These are phyloP conservation scores for Xylaria sp. DNA, from an alignment of 2,329 filamentous ascomycete species.

Conservation along the genomic window DNA sequence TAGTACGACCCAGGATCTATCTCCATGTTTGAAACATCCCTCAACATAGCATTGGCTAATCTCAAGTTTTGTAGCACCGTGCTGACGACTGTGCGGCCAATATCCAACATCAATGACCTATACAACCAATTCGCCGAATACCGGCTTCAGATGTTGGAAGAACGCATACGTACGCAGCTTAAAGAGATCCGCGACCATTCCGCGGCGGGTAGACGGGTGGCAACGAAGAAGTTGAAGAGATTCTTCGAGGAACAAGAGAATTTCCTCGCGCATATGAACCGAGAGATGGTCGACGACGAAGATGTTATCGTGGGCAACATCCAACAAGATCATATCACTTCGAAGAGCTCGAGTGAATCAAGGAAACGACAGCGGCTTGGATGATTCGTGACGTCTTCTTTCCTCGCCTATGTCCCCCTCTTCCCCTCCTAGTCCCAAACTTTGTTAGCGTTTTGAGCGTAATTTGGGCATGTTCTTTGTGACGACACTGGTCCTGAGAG, in stretches of 20 bases:
- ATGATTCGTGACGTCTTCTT: constrained; percentile 3
- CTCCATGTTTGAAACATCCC: background rate
- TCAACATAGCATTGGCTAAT: background rate
- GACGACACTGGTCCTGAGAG: background rate
- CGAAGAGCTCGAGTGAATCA: constrained; percentile 19
- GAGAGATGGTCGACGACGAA: constrained; percentile 50
- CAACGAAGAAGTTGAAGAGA: constrained; percentile 48
- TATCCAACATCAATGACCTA: constrained; percentile 67
- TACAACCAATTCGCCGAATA: constrained; percentile 73
- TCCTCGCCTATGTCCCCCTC: background rate
- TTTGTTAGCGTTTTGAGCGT: background rate
- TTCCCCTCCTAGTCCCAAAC: background rate
- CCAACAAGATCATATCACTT: constrained; percentile 42
- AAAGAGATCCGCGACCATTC: constrained; percentile 55
- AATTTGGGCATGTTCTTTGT: too few species aligned
- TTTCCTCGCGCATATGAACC: constrained; percentile 52
- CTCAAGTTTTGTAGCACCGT: constrained; percentile 54
- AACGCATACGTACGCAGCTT: constrained; percentile 62
- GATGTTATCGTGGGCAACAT: constrained; percentile 42
- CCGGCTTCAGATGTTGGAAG: constrained; percentile 70
- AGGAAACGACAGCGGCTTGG: constrained; percentile 28
- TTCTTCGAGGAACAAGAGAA: constrained; percentile 51
- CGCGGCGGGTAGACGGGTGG: constrained; percentile 44
- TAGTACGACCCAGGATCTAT: background rate
- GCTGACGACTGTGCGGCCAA: constrained; percentile 67